A percentile compares a stretch with the other conserved stretches of the same genome.
phyloP scores from a whole-genome alignment of 1,139 yeast species.

The Pichia sp. region DNA sequence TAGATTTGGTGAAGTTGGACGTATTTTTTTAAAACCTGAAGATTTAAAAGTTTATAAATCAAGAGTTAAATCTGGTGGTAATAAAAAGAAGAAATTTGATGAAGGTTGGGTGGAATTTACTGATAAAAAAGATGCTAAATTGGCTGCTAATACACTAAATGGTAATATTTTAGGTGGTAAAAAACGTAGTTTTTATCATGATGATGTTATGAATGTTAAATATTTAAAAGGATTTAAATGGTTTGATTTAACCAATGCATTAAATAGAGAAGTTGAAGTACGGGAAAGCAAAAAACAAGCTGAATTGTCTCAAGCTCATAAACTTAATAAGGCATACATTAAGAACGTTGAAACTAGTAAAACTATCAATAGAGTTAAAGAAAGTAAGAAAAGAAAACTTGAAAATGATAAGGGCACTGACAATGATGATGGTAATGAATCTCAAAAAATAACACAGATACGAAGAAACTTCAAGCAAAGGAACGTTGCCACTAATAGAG shows the following conservation, averaged over 20 bases:
- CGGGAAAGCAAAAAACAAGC: constrained; percentile 82
- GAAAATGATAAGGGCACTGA: constrained; percentile 7
- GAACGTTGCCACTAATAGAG: constrained; percentile 56
- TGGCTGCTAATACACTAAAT: constrained; percentile 79
- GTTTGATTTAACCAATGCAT: constrained; percentile 90
- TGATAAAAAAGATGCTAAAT: constrained; percentile 77
- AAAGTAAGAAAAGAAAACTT: constrained; percentile 29
- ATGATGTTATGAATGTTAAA: constrained; percentile 85
- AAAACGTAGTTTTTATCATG: constrained; percentile 87
- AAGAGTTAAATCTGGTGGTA: constrained; percentile 87
- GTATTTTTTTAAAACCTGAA: constrained; percentile 85
- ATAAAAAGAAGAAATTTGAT: constrained; percentile 76
- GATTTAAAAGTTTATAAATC: constrained; percentile 56
- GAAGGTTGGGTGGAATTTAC: constrained; percentile 98
- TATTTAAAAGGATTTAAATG: constrained; percentile 90
- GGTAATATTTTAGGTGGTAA: constrained; percentile 90
- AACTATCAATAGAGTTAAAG: constrained; percentile 61
- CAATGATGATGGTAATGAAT: constrained; percentile 17
- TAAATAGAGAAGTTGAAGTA: constrained; percentile 82
- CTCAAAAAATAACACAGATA: constrained; percentile 26
- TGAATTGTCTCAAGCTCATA: constrained; percentile 83
- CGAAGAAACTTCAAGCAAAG: constrained; percentile 60
- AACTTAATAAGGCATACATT: constrained; percentile 76
- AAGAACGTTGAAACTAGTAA: constrained; percentile 82
- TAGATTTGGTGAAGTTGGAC: constrained; percentile 78